Evolutionary conservation across 148 eudicot species (phyloP), one percentile per base, ranked within the genome.

Genomic region (Silene uniflora): DNA sequence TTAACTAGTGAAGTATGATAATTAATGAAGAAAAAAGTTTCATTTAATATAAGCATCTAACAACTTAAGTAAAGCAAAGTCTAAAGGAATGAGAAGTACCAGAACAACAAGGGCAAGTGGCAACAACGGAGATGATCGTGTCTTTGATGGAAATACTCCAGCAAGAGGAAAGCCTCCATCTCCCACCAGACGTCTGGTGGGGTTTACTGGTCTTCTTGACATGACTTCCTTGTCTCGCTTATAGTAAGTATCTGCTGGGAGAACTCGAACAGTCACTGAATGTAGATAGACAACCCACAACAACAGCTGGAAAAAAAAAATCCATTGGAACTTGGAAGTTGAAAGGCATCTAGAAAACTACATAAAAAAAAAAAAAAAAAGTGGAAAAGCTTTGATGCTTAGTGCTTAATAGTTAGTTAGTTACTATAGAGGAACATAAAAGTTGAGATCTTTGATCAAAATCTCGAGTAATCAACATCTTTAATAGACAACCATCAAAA

Each of bases 151-250:
- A 77, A 94, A 88, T 49, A 89, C 88, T 63, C 91, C 91, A 62
- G 80, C 84, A 71, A 94, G 89, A 18, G 98, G 91, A 77, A 91
- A 84, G 59, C 91, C 80, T 70, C 88, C 93, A 75, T 77, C 84
- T 70, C 92, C 96, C 39, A 77, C 87, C 67, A 86, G 66, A 56
- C 97, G 93, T 62, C 98, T 87, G 65, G 93, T 72, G 58, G 88
- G 85, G 82, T 82, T 86, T 60, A 79, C 85, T 56, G 93, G 97
- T 81, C 98, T 90, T 78, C 98, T 91, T 56, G 98, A 93, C 98
- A 91, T 91, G 61, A 70, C 75, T 87, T 32, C 47, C 58, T 66
- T 13, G 17, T 63, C 58, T 24, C 14, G 49, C 47, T 47, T 74
- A 63, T 3, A 12, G 23, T 14, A 64, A 64, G 71, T 42, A 22